Evolutionary conservation across 2,329 filamentous ascomycete species (phyloP).

Genomic region (Aspergillus fructus): DNA sequence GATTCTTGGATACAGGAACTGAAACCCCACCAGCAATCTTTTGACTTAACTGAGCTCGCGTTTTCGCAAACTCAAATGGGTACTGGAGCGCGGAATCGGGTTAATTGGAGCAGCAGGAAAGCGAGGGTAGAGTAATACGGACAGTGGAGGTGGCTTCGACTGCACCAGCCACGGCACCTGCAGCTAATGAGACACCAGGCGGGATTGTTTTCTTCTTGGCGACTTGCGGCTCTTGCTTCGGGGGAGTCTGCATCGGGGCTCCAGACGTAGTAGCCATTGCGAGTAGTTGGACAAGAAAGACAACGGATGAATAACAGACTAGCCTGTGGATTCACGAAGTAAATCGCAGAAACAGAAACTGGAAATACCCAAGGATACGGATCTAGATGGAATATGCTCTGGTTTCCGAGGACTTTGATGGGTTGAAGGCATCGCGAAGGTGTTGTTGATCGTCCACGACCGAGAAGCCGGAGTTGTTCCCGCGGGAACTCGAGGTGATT

Average conservation of each 20-base stretch:
- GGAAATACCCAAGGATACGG: background rate
- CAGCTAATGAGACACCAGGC: slow-evolving; percentile 48
- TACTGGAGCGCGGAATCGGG: slow-evolving; percentile 41
- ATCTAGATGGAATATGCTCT: background rate
- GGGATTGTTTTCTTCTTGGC: slow-evolving; percentile 18
- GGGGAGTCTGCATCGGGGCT: background rate
- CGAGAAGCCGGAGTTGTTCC: background rate
- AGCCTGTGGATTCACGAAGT: background rate
- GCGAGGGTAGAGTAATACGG: slow-evolving; percentile 7
- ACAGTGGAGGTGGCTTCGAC: slow-evolving; percentile 54
- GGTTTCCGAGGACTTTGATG: background rate
- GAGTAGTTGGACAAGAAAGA: background rate
- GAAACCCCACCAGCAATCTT: slow-evolving; percentile 43
- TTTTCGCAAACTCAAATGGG: slow-evolving; percentile 69
- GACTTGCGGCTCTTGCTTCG: background rate
- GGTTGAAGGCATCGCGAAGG: background rate
- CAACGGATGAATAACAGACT: background rate
- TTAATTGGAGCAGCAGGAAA: background rate
- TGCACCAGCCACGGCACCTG: slow-evolving; percentile 55
- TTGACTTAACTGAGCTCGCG: slow-evolving; percentile 46
- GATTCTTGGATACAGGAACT: slow-evolving; percentile 53
- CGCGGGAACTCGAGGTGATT: background rate
- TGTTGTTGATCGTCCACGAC: background rate
- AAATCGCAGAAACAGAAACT: background rate
- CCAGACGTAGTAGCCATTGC: background rate